Percentiles rank a stretch among this genome's conserved stretches.
phyloP scores from a whole-genome alignment of 1,139 yeast genomes.

The Lodderomyces jiufengensis region DNA sequence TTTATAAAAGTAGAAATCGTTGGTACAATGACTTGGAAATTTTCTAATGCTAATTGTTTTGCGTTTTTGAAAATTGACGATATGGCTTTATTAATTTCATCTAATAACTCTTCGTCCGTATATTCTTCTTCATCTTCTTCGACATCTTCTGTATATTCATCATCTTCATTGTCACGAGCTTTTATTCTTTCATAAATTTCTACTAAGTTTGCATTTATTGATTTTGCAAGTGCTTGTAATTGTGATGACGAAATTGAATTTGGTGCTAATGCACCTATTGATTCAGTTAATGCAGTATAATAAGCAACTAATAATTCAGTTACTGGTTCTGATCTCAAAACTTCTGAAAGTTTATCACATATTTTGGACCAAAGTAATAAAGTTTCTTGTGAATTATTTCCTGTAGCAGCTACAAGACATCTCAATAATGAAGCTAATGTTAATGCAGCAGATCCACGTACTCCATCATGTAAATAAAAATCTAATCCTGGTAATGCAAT shows the following conservation, averaged over 20 bases:
- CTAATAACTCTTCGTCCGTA: conserved; percentile 84
- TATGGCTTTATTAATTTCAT: conserved; percentile 77
- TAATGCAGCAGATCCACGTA: conserved; percentile 84
- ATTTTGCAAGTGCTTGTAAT: conserved; percentile 53
- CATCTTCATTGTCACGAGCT: conserved; percentile 66
- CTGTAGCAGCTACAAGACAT: conserved; percentile 64
- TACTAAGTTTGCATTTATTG: conserved; percentile 58
- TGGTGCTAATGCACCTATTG: conserved; percentile 65
- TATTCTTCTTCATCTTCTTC: conserved; percentile 82
- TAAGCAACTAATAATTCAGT: conserved; percentile 79
- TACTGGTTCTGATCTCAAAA: conserved; percentile 74
- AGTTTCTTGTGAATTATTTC: conserved; percentile 54
- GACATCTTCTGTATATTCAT: conserved; percentile 66
- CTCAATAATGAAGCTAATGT: conserved; percentile 75
- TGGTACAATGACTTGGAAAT: conserved; percentile 59
- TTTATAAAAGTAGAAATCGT: conserved; percentile 52
- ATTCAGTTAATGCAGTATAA: conserved; percentile 68
- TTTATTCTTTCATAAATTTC: conserved; percentile 73
- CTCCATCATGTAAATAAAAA: conserved; percentile 92
- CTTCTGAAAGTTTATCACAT: conserved; percentile 63
- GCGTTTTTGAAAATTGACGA: conserved; percentile 70
- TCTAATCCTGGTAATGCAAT: conserved; percentile 86
- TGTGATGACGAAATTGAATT: conserved; percentile 56
- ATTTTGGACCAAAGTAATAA: conserved; percentile 70
- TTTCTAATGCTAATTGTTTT: conserved; percentile 56